Base-by-base conservation (phyloP, 163 green algal species). In the Trebouxia gelatinosa region DNA sequence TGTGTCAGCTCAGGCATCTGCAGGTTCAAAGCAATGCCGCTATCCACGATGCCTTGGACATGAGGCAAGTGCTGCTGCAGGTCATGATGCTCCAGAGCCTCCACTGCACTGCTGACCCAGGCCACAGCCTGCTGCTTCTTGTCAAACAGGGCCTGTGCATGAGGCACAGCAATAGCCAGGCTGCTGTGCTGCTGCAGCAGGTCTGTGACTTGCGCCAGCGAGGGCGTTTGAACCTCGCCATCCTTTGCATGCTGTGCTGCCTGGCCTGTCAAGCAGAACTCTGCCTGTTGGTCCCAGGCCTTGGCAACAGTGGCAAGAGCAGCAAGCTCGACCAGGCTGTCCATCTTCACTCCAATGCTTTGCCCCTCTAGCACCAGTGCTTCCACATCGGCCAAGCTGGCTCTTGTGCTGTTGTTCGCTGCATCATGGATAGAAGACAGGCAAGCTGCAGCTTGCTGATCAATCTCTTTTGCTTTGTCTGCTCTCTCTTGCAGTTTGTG, bases 311-410 rank as follows among this genome's bases (percentile, higher is more conserved):
- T 59, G 31, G 81, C 68, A 17, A 66, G 32, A 28, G 29, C 40
- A 6, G 28, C 51, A 40, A 86, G 78, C 28, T 65, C 54, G 29
- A 74, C 51, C 76, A 86, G 57, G 31, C 58, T 71, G 28, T 71
- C 74, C 28, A 82, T 65, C 46, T 68, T 50, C 50, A 87, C 38
- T 3, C 61, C 70, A 68, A 87, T 80, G 9, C 4, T 37, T 35
- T 78, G 38, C 5, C 66, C 74, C 40, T 78, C 48, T 21, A 48
- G 34, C 68, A 83, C 67, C 72, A 87, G 37, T 34, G n/a, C 50
- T 48, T 48, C 17, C 21, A 72, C 32, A 70, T 31, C 32, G 38
- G 64, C 64, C 21, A 72, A 16, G 48, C 48, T 58, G 48, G 16
- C 48, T 19, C 48, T 19, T 58, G 48, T 58, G 48, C 48, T 19